phyloP scores from a whole-genome alignment of 106 monocot species.

The Triglochin maritima region DNA sequence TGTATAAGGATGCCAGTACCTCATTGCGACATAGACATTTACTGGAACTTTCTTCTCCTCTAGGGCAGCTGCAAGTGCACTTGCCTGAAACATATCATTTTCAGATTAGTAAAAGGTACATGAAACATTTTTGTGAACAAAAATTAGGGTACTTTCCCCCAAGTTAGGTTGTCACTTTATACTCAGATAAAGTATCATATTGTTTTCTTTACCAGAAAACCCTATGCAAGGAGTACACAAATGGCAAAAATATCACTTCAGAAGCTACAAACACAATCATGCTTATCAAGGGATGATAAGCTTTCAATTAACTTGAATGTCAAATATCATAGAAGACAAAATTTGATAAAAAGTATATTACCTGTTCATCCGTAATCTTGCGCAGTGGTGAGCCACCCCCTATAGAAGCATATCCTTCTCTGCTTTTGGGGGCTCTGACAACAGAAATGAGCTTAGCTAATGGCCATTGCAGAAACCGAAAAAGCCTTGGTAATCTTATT shows the following conservation, averaged over 20 bases:
- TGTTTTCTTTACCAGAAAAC: neutral
- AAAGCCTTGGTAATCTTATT: constrained; percentile 67
- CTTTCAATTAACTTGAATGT: neutral
- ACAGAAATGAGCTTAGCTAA: constrained; percentile 67
- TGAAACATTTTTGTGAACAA: neutral
- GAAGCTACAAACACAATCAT: neutral
- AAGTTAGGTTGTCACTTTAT: too few species aligned
- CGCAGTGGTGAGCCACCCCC: constrained; percentile 83
- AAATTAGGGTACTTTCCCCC: neutral
- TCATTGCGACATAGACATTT: constrained; percentile 81
- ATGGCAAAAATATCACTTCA: neutral
- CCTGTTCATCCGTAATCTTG: constrained; percentile 79
- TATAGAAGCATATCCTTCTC: constrained; percentile 86
- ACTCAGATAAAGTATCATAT: neutral
- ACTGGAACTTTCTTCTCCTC: constrained; percentile 58
- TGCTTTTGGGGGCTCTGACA: constrained; percentile 83
- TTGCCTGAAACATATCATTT: constrained; percentile 30
- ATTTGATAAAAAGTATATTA: constrained; percentile 3
- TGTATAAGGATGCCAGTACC: constrained; percentile 97
- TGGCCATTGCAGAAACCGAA: constrained; percentile 77
- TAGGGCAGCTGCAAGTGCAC: constrained; percentile 57
- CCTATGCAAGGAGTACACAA: neutral
- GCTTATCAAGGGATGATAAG: neutral
- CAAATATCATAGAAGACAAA: neutral
- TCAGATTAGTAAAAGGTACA: neutral